These are phyloP conservation scores for Dichotomocladium elegans DNA, from an alignment of 371 early-diverging fungal genomes.

Conservation along the genomic window DNA sequence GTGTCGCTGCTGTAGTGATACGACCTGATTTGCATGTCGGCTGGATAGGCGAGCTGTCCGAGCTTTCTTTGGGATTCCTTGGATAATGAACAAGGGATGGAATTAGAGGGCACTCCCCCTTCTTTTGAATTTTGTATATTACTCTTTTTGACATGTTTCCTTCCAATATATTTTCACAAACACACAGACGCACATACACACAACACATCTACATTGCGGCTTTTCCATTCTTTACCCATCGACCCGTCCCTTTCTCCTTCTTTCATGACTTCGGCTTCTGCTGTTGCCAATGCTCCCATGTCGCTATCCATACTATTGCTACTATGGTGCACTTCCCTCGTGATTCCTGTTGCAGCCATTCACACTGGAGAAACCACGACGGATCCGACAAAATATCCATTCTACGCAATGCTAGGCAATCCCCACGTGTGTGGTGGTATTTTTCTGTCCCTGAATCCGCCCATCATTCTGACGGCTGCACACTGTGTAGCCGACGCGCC, in stretches of 20 bases:
- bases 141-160: slow-evolving; percentile 1
- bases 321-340: too few species aligned
- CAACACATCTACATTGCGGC: neutral
- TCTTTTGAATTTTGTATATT: neutral
- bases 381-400: slow-evolving; percentile 30
- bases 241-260: neutral
- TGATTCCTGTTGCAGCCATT: slow-evolving; percentile 9
- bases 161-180: neutral
- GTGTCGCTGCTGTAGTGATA: slow-evolving; percentile 10
- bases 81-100: neutral
- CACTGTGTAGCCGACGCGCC: slow-evolving; percentile 39
- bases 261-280: neutral
- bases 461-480: slow-evolving; percentile 43
- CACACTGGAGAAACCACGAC: slow-evolving; percentile 26
- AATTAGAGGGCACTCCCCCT: neutral
- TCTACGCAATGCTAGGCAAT: slow-evolving; percentile 40
- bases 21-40: slow-evolving; percentile 39
- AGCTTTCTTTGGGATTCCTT: slow-evolving; percentile 1
- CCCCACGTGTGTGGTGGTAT: slow-evolving; percentile 50
- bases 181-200: neutral
- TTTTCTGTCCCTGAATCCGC: slow-evolving; percentile 35
- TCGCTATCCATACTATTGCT: too few species aligned
- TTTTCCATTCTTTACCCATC: neutral
- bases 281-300: neutral
- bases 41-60: slow-evolving; percentile 1